Evolutionary conservation across 176 grass and related monocot species (phyloP), one percentile per base, ranked within the genome.

Genomic region (Aechmea fasciata): DNA sequence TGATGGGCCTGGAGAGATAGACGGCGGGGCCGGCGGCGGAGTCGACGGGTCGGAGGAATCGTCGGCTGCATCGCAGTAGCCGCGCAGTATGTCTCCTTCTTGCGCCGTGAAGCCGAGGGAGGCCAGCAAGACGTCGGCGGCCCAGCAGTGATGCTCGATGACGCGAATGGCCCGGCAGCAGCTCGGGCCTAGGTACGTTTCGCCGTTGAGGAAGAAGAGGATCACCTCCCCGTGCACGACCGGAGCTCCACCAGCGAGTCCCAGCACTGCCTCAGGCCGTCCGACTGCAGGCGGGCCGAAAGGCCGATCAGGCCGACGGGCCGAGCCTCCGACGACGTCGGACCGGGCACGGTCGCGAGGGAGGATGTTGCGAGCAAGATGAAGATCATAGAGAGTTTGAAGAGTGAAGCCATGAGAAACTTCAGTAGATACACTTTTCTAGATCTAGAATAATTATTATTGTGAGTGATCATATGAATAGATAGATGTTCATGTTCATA

Each of bases 221-320:
- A 94, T 84, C 80, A 94, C 85, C 80, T 94, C 86, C 53, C 83
- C 80, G 77, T 94, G 80, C 90, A 94, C 11, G 90, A 82, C 25
- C 85, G 84, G 59, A 94, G 77, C 51, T 89, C 78, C 25, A 86
- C 63, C 68, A 94, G 75, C 65, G 78, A 69, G 68, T 84, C 74
- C 83, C 90, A 89, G 78, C 90, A 94, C 48, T 86, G 83, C 70
- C 81, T 57, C n/a, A 79, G 9, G 47, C 75, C 66, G 47, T 33
- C 81, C 2, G 74, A 79, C 29, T 86, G 77, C 64, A 86, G 59
- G 3, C 78, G 55, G 76, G 72, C 59, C 25, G 50, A 55, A n/a
- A 93, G 67, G 22, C 23, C 48, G 1, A 18, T 8, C 55, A 2
- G 55, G 55, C 15, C 10, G 15, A 57, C 7, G 10, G 20, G 11